Conservation (phyloP, 1,139 yeast genomes). For the Pichia sp. region DNA sequence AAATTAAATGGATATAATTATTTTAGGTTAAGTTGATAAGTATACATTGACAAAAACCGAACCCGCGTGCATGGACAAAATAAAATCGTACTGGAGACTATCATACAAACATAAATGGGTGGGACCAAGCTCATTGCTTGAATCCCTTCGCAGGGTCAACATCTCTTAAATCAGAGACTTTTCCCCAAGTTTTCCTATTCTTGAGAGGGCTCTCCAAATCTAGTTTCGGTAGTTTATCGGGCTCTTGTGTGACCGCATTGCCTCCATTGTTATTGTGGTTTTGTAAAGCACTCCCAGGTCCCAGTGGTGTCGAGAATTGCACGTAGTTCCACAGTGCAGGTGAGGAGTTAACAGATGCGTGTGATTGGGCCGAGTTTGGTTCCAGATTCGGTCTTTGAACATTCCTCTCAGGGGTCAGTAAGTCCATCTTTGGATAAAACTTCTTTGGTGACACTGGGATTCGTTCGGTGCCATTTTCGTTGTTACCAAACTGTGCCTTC, state of each 20-base stretch:
- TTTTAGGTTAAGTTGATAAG: too few relatives aligned
- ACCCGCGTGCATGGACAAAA: too few relatives aligned
- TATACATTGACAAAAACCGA: too few relatives aligned
- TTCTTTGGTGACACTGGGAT: conserved; percentile 9
- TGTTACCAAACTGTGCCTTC: background rate
- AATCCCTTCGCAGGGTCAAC: conserved; percentile 39
- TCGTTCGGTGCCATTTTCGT: too few relatives aligned
- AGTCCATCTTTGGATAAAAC: conserved; percentile 7
- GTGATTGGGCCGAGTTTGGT: conserved; percentile 30
- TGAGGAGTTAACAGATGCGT: conserved; percentile 40
- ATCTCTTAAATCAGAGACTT: conserved; percentile 36
- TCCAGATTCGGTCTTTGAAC: conserved; percentile 9
- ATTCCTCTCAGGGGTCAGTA: conserved; percentile 14
- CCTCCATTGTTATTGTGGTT: conserved; percentile 2
- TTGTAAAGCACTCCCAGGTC: conserved; percentile 8
- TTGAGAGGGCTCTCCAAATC: conserved; percentile 26
- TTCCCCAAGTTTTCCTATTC: conserved; percentile 16
- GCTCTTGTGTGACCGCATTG: too few relatives aligned
- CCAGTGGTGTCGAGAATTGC: conserved; percentile 60
- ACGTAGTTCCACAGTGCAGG: conserved; percentile 79
- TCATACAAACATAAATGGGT: too few relatives aligned
- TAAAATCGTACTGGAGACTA: too few relatives aligned
- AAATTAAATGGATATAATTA: too few relatives aligned
- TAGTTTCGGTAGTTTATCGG: conserved; percentile 13
- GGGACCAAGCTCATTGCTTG: conserved; percentile 19